Evolutionary conservation across 768 basidiomycete species (phyloP), one percentile per base, ranked within the genome.

Genomic region (Tricholoma sp.): DNA sequence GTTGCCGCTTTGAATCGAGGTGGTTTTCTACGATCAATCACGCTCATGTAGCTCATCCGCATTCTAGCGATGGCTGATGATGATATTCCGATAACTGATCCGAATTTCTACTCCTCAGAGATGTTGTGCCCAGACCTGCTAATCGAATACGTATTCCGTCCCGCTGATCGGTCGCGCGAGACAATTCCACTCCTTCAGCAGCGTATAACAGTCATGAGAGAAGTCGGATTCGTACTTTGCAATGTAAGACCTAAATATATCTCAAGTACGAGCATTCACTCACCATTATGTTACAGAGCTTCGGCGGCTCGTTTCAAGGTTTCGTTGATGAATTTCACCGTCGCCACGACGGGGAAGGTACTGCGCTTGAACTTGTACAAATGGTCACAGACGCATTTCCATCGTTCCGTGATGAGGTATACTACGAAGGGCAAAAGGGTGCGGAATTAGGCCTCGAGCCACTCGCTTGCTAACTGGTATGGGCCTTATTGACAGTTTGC

Each of bases 1-100:
- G 83, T 93, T 8, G 91, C 94, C 31, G 83, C 90, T 1, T 66
- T 94, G n/a, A 83, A 94, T 66, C 75, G 86, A 78, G 92, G 91
- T 90, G 24, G 24, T 27, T 54, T 22, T 34, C 39, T 52, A 24
- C 19, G 45, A 52, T 12, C n/a, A 11, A 29, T 49, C 47, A 29
- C 9, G 16, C 29, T 50, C n/a, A 18, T 57, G 39, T 2, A 51
- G 60, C 49, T 55, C 24, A 31, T 31, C 6, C 22, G 9, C 18
- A 43, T 24, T n/a, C 21, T 59, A 94, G 92, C 91, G 29, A 74
- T 93, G 34, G 76, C 76, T 32, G 90, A 90, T 62, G 84, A 83
- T 61, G 78, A 76, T 11, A 84, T 92, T 52, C 89, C 89, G 3
- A 85, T 94, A 59, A 90, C 85, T 1, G 84, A 89, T 62, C 92